Conservation (phyloP, 2,329 filamentous ascomycete genomes). For the Cladophialophora carrionii region DNA sequence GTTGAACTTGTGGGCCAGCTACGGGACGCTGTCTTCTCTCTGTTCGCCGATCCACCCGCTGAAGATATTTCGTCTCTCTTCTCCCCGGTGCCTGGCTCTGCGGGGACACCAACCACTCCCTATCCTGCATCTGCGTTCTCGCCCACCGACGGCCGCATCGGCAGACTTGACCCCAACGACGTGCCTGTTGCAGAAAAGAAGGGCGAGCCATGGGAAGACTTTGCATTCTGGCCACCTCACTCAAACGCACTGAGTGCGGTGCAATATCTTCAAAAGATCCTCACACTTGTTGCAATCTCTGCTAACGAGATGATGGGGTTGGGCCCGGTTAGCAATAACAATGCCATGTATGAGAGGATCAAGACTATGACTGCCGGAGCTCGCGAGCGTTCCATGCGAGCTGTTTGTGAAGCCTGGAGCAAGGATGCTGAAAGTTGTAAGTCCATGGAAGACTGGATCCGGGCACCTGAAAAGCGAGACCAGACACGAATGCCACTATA, state of each 20-base stretch:
- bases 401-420: conserved; percentile 88
- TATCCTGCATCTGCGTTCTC: conserved; percentile 67
- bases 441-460: conserved; percentile 89
- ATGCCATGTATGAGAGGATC: conserved; percentile 68
- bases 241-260: conserved; percentile 92
- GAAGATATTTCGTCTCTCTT: conserved; percentile 88
- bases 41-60: conserved; percentile 85
- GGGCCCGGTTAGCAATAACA: conserved; percentile 63
- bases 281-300: conserved; percentile 81
- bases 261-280: conserved; percentile 80
- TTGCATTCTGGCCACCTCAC: conserved; percentile 94
- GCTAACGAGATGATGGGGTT: conserved; percentile 83
- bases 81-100: conserved; percentile 67
- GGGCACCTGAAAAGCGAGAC: conserved; percentile 77
- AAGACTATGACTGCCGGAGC: conserved; percentile 74
- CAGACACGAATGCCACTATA: conserved; percentile 87
- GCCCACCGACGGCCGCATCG: conserved; percentile 70
- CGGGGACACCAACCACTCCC: conserved; percentile 58
- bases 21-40: conserved; percentile 74
- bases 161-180: conserved; percentile 74
- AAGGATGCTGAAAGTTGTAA: conserved; percentile 91
- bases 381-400: conserved; percentile 81
- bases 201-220: conserved; percentile 87
- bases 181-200: conserved; percentile 74
- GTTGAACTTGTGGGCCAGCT: conserved; percentile 83